Percentiles rank a stretch among this genome's conserved stretches.
Conservation (phyloP, 1,284 basidiomycete genomes). For the Pyrrhoderma lamaoense region DNA sequence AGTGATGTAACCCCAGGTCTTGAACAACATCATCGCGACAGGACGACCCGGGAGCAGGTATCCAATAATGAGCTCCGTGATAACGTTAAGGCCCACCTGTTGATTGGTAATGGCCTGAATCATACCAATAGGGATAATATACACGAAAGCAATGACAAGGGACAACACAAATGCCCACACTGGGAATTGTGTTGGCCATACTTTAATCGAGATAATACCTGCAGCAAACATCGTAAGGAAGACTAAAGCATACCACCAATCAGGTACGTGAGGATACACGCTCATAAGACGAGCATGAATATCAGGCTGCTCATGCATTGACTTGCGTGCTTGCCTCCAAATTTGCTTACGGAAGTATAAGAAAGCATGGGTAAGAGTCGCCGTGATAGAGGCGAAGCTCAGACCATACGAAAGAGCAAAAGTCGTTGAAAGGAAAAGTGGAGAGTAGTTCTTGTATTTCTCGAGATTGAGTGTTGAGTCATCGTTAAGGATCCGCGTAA, state of each 20-base stretch:
- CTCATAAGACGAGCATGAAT: slow-evolving; percentile 26
- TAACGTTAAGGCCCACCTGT: slow-evolving; percentile 28
- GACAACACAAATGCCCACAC: slow-evolving; percentile 32
- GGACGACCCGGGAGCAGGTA: slow-evolving; percentile 23
- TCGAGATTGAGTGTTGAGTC: slow-evolving; percentile 46
- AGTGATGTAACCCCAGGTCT: slow-evolving; percentile 27
- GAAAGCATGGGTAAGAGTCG: slow-evolving; percentile 27
- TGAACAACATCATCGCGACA: slow-evolving; percentile 41
- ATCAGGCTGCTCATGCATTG: slow-evolving; percentile 21
- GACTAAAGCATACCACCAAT: slow-evolving; percentile 21
- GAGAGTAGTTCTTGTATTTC: slow-evolving; percentile 48
- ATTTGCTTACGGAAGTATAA: slow-evolving; percentile 34
- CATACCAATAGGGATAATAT: slow-evolving; percentile 33
- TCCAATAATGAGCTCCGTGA: slow-evolving; percentile 31
- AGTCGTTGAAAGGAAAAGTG: slow-evolving; percentile 58
- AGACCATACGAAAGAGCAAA: slow-evolving; percentile 34
- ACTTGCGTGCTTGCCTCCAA: slow-evolving; percentile 24
- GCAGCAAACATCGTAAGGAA: slow-evolving; percentile 18
- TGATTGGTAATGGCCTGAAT: slow-evolving; percentile 33
- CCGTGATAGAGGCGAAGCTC: slow-evolving; percentile 22
- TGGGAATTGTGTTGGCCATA: slow-evolving; percentile 27
- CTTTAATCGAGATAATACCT: slow-evolving; percentile 17
- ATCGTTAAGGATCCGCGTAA: slow-evolving; percentile 42
- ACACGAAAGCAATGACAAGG: slow-evolving; percentile 29
- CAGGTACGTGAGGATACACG: slow-evolving; percentile 23